Evolutionary conservation across 2,329 filamentous ascomycete genomes (phyloP), one percentile per base, ranked within the genome.

Genomic region (Neofusicoccum cordaticola): DNA sequence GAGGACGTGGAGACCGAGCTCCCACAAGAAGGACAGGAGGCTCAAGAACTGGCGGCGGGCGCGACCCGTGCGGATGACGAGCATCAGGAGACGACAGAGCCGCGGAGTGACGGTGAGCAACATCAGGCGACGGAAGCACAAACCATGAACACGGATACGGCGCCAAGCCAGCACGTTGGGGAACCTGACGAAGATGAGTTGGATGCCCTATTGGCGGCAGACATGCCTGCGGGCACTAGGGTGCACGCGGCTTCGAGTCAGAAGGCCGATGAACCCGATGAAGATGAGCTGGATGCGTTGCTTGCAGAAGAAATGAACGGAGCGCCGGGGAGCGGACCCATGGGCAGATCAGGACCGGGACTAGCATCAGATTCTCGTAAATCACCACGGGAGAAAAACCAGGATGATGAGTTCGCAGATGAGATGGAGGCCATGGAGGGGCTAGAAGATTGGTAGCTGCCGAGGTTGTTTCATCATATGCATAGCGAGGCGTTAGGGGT

Each of bases 131-230:
- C 39, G 61, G 39, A 37, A 47, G 41, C 61, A 52, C 61, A 47
- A 63, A 52, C 39, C 50, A 52, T 11, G 44, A 37, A 63, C 61
- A 47, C 61, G 51, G 48, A 47, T 45, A 53, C 48, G 7, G 22
- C 61, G 42, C 62, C 62, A 42, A 58, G 42, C 15, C 51, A 41
- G 51, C 17, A 44, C 37, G 62, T 15, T 57, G 53, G 35, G 27
- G 56, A 81, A 45, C 77, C 85, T 15, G 83, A 86, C 64, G 77
- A 78, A 37, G 78, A 83, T 67, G 82, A 84, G 57, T 72, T 87
- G 19, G 85, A 87, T 69, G 81, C 81, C 35, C 74, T 87, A 35
- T 76, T 88, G 61, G 82, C 80, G 35, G 84, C 85, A 66, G 79
- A 81, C 58, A 68, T 61, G 52, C 45, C 42, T 47, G 44, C 22